Conservation (phyloP, 768 basidiomycete species). For the Russula emetica region DNA sequence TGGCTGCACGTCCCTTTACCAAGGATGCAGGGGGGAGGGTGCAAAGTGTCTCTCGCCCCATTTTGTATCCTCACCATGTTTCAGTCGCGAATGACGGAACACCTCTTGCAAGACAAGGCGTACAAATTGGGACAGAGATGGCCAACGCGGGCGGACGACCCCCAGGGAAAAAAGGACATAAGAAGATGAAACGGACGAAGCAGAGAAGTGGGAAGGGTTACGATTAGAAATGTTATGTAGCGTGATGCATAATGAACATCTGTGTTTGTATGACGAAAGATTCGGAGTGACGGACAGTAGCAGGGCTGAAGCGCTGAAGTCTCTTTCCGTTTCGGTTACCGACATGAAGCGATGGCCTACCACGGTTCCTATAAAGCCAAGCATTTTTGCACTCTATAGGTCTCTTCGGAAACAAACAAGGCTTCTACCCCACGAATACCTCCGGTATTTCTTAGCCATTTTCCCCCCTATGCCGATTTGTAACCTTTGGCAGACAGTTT, state of each 20-base stretch:
- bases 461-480: neutral
- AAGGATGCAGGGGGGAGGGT: slow-evolving; percentile 56
- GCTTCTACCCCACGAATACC: slow-evolving; percentile 44
- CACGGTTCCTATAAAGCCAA: slow-evolving; percentile 8
- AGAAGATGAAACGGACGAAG: slow-evolving; percentile 75
- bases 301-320: too few relatives aligned
- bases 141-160: slow-evolving; percentile 37
- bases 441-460: slow-evolving; percentile 37
- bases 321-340: neutral
- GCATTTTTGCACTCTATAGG: slow-evolving; percentile 38
- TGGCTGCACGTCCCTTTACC: slow-evolving; percentile 60
- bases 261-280: too few relatives aligned
- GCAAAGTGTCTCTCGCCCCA: slow-evolving; percentile 58
- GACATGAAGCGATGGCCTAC: neutral
- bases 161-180: slow-evolving; percentile 77
- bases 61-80: slow-evolving; percentile 80
- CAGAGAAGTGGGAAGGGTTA: slow-evolving; percentile 93
- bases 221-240: slow-evolving; percentile 43
- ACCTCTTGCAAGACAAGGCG: slow-evolving; percentile 44
- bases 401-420: slow-evolving; percentile 41
- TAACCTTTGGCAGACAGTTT: slow-evolving; percentile 47
- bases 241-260: neutral
- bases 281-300: too few relatives aligned
- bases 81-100: slow-evolving; percentile 74
- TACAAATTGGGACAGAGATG: slow-evolving; percentile 42